Conservation (phyloP, 1,284 basidiomycete species). For the Psilocybe mexicana region DNA sequence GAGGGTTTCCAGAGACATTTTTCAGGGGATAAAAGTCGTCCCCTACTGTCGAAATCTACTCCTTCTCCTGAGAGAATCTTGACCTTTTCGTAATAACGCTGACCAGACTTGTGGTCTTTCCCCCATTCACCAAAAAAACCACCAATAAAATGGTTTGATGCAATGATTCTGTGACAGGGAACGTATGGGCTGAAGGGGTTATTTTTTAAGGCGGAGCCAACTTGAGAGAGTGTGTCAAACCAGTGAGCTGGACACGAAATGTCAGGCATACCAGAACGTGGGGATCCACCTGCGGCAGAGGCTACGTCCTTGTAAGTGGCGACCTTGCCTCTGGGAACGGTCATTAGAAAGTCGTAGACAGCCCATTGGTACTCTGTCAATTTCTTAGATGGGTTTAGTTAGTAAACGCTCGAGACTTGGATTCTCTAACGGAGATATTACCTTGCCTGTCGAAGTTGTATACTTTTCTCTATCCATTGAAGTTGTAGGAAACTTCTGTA, state of each 20-base stretch:
- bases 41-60: constrained; percentile 45
- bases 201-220: constrained; percentile 56
- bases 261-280: constrained; percentile 50
- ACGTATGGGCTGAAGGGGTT: constrained; percentile 68
- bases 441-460: constrained; percentile 28
- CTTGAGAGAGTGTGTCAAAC: constrained; percentile 29
- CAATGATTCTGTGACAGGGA: constrained; percentile 68
- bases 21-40: constrained; percentile 34
- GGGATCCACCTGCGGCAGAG: constrained; percentile 52
- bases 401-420: too few species aligned
- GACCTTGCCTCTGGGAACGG: constrained; percentile 52
- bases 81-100: constrained; percentile 43
- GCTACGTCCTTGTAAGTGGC: constrained; percentile 60
- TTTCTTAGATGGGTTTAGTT: constrained; percentile 27
- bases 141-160: constrained; percentile 57
- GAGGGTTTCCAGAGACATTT: constrained; percentile 22
- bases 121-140: constrained; percentile 66
- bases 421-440: not conserved
- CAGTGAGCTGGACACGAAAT: not conserved
- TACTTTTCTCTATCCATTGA: constrained; percentile 18
- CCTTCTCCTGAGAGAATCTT: constrained; percentile 50
- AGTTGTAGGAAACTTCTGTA: constrained; percentile 14
- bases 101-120: constrained; percentile 37
- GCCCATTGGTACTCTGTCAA: constrained; percentile 59
- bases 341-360: constrained; percentile 54